These are phyloP conservation scores for Pseudonectria buxi DNA, from an alignment of 2,329 filamentous ascomycete species.

Conservation along the genomic window DNA sequence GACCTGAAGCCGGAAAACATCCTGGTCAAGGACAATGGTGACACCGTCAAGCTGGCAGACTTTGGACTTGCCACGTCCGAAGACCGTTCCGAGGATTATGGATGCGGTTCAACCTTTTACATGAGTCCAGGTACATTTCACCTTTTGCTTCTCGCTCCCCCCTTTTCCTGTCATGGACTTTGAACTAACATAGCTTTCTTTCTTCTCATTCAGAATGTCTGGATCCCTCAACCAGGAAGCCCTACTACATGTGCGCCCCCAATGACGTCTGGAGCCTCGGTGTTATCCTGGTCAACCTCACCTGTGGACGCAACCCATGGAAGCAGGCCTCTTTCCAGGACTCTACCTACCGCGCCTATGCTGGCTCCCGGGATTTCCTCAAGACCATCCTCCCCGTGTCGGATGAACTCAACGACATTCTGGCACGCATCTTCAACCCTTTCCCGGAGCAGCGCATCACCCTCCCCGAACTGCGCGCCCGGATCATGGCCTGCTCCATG, in stretches of 20 bases:
- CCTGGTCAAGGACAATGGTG: slow-evolving; percentile 78
- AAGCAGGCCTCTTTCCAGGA: slow-evolving; percentile 92
- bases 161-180: slow-evolving; percentile 10
- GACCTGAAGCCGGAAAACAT: slow-evolving; percentile 99
- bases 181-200: slow-evolving; percentile 21
- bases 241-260: slow-evolving; percentile 82
- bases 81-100: slow-evolving; percentile 82
- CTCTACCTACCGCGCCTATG: slow-evolving; percentile 87
- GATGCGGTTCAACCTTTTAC: slow-evolving; percentile 97
- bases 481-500: slow-evolving; percentile 68
- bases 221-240: slow-evolving; percentile 65
- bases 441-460: slow-evolving; percentile 78
- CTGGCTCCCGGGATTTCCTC: slow-evolving; percentile 78
- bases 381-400: slow-evolving; percentile 89
- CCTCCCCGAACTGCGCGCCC: slow-evolving; percentile 68
- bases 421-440: slow-evolving; percentile 80
- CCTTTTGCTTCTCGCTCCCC: slow-evolving; percentile 7
- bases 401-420: slow-evolving; percentile 78
- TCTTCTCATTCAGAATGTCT: slow-evolving; percentile 65
- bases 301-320: slow-evolving; percentile 97
- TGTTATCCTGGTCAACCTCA: slow-evolving; percentile 94
- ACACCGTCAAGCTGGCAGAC: slow-evolving; percentile 91
- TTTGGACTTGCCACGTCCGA: slow-evolving; percentile 92
- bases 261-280: slow-evolving; percentile 99
- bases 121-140: slow-evolving; percentile 86